Percentiles rank a stretch among this genome's conserved stretches.
phyloP scores from a whole-genome alignment of 768 basidiomycete genomes.

The Phlebiopsis flavidoalba region DNA sequence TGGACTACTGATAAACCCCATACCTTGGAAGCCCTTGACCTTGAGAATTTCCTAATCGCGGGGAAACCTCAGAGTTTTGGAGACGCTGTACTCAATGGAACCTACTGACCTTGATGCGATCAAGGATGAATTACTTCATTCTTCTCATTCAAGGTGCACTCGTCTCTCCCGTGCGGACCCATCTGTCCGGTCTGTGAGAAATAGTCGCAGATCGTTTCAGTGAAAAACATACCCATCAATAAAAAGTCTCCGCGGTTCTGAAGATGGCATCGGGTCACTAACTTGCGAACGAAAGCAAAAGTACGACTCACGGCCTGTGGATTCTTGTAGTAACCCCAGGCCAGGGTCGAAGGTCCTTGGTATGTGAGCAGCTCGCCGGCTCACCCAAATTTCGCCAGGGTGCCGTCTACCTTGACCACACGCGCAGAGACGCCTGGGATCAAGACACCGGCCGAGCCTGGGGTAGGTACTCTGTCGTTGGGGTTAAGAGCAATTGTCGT shows the following conservation, averaged over 20 bases:
- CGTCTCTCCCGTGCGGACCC: slow-evolving; percentile 70
- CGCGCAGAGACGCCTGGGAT: slow-evolving; percentile 52
- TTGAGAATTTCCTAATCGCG: slow-evolving; percentile 55
- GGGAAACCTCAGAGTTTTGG: slow-evolving; percentile 16
- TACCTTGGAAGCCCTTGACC: slow-evolving; percentile 58
- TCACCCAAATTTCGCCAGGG: slow-evolving; percentile 50
- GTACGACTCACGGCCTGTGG: slow-evolving; percentile 49
- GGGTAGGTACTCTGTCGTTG: slow-evolving; percentile 37
- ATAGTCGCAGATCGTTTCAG: background rate
- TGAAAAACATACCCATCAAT: slow-evolving; percentile 45
- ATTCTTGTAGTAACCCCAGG: slow-evolving; percentile 47
- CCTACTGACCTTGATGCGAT: slow-evolving; percentile 51
- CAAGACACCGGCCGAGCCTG: slow-evolving; percentile 45
- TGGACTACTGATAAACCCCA: background rate
- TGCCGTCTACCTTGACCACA: slow-evolving; percentile 54
- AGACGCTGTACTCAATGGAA: background rate
- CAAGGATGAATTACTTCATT: slow-evolving; percentile 56
- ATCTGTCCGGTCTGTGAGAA: slow-evolving; percentile 30
- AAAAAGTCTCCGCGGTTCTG: slow-evolving; percentile 64
- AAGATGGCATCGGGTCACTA: background rate
- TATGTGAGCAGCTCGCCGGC: slow-evolving; percentile 54
- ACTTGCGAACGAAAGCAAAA: background rate
- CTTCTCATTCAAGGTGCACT: slow-evolving; percentile 49
- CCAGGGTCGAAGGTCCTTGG: slow-evolving; percentile 34
- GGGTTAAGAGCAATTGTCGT: slow-evolving; percentile 49